Evolutionary conservation across 202 grass and related monocot genomes (phyloP).

Genomic region (Musa balbisiana): DNA sequence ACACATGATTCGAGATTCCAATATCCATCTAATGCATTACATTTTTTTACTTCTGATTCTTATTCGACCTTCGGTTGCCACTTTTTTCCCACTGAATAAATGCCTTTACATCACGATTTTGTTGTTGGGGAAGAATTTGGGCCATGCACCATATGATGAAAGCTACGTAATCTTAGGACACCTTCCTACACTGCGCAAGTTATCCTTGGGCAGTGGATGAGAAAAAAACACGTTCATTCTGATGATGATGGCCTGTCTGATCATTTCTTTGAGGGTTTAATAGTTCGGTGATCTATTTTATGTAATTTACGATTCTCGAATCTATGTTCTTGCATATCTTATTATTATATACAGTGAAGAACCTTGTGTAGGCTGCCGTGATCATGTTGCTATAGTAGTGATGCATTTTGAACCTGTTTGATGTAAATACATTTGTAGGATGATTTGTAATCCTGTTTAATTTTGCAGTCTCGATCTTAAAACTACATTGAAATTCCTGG

Average conservation of each 20-base stretch:
- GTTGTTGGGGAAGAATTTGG: too few relatives aligned
- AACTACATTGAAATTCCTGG: too few relatives aligned
- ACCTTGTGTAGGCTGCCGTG: too few relatives aligned
- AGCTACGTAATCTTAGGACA: constrained; percentile 85
- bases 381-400: too few relatives aligned
- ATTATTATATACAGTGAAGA: too few relatives aligned
- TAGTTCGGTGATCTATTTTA: neutral
- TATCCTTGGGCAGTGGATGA: constrained; percentile 41
- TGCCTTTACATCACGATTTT: too few relatives aligned
- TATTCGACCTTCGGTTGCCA: neutral
- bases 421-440: too few relatives aligned
- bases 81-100: constrained; percentile 44
- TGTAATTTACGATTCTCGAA: neutral
- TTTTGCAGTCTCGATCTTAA: too few relatives aligned
- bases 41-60: neutral
- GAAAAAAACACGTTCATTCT: constrained; percentile 46
- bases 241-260: constrained; percentile 29
- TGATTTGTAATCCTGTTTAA: too few relatives aligned
- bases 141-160: constrained; percentile 36
- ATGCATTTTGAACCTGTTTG: too few relatives aligned
- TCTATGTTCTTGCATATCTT: too few relatives aligned
- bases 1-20: neutral
- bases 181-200: constrained; percentile 67
- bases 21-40: constrained; percentile 28
- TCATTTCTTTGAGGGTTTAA: neutral